Evolutionary conservation across 2,329 filamentous ascomycete genomes (phyloP), one percentile per base, ranked within the genome.

Genomic region (Cytospora piceicola): DNA sequence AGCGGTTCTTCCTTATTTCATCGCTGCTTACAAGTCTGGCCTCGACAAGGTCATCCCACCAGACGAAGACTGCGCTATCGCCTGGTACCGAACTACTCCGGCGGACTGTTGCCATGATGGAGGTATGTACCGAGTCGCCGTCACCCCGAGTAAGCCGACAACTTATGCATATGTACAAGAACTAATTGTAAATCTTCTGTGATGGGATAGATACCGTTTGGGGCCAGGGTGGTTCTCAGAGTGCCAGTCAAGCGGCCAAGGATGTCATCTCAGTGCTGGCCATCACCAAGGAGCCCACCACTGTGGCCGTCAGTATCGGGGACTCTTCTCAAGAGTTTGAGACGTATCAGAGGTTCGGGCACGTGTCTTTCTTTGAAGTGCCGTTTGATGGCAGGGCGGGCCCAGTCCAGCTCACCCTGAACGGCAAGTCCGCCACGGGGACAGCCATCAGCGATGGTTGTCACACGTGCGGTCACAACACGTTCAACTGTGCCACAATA

Each of bases 1-100:
- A 29, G 77, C 77, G 36, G 71, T 82, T 8, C 73, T 85, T 14
- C 82, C 83, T 0, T 81, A 80, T 68, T 80, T 82, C 71, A 84
- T 85, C 69, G 73, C 76, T 20, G 78, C 78, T 29, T 85, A 83
- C 75, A 85, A 85, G 72, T 77, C 76, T 20, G 80, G 78, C 17
- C 77, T 73, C 27, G 69, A 72, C 17, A 69, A 75, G 30, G 70
- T 77, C 8, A 60, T 65, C 67, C 73, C 27, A 63, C 75, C 29
- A 68, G 60, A 63, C 0, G 60, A 71, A 4, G 73, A 81, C 65
- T 76, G 72, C 6, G 73, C 80, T 6, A 71, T 77, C 3, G 78
- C 75, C 53, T 82, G 81, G 80, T 82, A 82, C 69, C 77, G 80
- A 22, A 77, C 76, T 4, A 75, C 74, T 6, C 77, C 77, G 0